These are phyloP conservation scores for Sphaerulina vaccinii DNA, from an alignment of 2,329 filamentous ascomycete genomes.

Conservation along the genomic window DNA sequence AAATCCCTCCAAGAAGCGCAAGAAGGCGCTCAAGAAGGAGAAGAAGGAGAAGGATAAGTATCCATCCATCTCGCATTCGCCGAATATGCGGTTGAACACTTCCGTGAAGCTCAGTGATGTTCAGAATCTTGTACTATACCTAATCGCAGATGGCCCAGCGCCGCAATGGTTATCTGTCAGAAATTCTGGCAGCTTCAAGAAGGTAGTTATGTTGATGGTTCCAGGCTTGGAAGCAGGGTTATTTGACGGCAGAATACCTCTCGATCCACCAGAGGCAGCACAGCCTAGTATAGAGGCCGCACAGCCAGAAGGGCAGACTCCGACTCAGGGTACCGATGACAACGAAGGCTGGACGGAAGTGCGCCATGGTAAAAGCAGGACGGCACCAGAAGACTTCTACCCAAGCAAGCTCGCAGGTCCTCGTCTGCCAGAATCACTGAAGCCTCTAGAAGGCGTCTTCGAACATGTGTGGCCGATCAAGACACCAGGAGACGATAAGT, in stretches of 20 bases:
- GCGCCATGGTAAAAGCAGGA: slow-evolving; percentile 30
- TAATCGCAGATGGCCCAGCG: slow-evolving; percentile 60
- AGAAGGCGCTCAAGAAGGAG: slow-evolving; percentile 28
- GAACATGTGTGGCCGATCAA: slow-evolving; percentile 84
- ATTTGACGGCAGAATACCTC: slow-evolving; percentile 64
- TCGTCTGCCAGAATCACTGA: slow-evolving; percentile 44
- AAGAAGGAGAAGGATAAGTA: slow-evolving; percentile 45
- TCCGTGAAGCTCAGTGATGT: slow-evolving; percentile 59
- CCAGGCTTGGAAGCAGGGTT: slow-evolving; percentile 87
- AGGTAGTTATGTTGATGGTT: slow-evolving; percentile 87
- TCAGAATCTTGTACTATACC: slow-evolving; percentile 59
- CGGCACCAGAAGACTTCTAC: slow-evolving; percentile 52
- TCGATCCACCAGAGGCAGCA: slow-evolving; percentile 21
- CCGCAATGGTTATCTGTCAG: slow-evolving; percentile 64
- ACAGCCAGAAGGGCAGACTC: not conserved
- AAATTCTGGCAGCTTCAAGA: slow-evolving; percentile 58
- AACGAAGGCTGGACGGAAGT: slow-evolving; percentile 17
- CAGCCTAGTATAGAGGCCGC: slow-evolving; percentile 4
- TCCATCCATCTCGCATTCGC: slow-evolving; percentile 53
- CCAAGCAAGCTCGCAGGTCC: slow-evolving; percentile 45
- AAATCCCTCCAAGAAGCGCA: slow-evolving; percentile 26
- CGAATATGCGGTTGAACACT: slow-evolving; percentile 54
- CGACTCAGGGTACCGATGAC: slow-evolving; percentile 15
- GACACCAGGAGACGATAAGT: slow-evolving; percentile 80
- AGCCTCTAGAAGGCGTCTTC: slow-evolving; percentile 78